phyloP scores from a whole-genome alignment of 371 early-diverging fungal species.

The Paraphysoderma sedebokerense region DNA sequence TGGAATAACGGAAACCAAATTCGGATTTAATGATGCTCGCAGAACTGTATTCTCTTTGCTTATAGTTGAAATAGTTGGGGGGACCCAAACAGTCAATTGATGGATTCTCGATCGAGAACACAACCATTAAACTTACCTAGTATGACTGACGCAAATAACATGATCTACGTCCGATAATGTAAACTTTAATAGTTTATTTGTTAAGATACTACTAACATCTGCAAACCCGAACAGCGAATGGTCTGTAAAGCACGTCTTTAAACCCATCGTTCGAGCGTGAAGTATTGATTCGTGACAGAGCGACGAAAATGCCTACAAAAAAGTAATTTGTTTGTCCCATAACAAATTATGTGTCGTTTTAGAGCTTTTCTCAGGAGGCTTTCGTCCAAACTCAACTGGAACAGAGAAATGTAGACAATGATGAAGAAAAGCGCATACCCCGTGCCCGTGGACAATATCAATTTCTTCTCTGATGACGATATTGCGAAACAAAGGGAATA shows the following conservation, averaged over 20 bases:
- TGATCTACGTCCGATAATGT: constrained; percentile 87
- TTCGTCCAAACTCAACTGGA: neutral
- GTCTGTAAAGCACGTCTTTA: constrained; percentile 93
- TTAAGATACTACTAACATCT: constrained; percentile 80
- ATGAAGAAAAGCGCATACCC: constrained; percentile 15
- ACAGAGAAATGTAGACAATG: neutral
- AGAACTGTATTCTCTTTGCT: constrained; percentile 96
- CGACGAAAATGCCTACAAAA: constrained; percentile 61
- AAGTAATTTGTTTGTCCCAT: too few relatives aligned
- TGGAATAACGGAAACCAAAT: constrained; percentile 92
- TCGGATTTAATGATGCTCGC: constrained; percentile 75
- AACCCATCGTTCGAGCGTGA: constrained; percentile 90
- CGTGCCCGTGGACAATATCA: constrained; percentile 96
- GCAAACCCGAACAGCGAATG: constrained; percentile 97
- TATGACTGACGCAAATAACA: constrained; percentile 97
- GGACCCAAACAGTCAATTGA: neutral
- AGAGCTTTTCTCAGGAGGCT: too few relatives aligned
- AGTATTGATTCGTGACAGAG: constrained; percentile 92
- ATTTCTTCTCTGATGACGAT: constrained; percentile 85
- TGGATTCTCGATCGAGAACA: too few relatives aligned
- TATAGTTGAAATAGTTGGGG: neutral
- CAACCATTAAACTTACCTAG: constrained; percentile 47
- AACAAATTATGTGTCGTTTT: too few relatives aligned
- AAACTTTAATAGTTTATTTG: constrained; percentile 89
- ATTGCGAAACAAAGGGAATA: constrained; percentile 77